Base-by-base conservation (phyloP, 306 rosid genomes). In the Trifolium pratense region DNA sequence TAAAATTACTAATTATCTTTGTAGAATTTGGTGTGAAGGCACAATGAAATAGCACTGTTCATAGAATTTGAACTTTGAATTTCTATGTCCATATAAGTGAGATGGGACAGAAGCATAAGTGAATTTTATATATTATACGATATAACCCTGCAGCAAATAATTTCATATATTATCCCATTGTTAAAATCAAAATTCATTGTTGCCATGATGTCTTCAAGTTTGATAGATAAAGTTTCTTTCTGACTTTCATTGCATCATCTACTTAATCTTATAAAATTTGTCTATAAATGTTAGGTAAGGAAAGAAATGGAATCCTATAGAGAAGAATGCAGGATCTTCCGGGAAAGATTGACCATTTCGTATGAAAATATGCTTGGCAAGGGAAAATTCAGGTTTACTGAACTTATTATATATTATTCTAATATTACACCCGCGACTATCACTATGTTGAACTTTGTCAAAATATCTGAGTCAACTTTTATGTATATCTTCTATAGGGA, bases 251-350 rank as follows among this genome's bases (percentile, higher is more conserved):
- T 31, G 3, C 25, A 74, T 62, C 49, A 46, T 60, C 60, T 78
- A 31, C 53, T 72, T 75, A 25, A 76, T 68, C 37, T 48, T 64
- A 74, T 69, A 66, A 21, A 46, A 55, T 49, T 59, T 65, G 63
- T 68, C 17, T 72, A 66, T 65, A 37, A 70, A 61, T 83, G 68
- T 49, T 25, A 92, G 98, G 89, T 87, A 73, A 86, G 80, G 80
- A 82, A 78, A 78, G 88, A 83, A 36, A 77, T 90, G 84, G 90
- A 89, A 58, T 86, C 87, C 23, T 74, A 69, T 78, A 81, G 75
- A 70, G 89, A 86, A 80, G 91, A 92, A 65, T 86, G 93, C 76
- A 68, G 60, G 75, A 64, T 40, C 15, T 88, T 84, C 51, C 70
- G 6, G 75, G 87, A 83, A 81, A 81, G 74, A 64, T 53, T 79